Base-by-base conservation (phyloP, 2,329 filamentous ascomycete species). In the Lachnellula occidentalis region DNA sequence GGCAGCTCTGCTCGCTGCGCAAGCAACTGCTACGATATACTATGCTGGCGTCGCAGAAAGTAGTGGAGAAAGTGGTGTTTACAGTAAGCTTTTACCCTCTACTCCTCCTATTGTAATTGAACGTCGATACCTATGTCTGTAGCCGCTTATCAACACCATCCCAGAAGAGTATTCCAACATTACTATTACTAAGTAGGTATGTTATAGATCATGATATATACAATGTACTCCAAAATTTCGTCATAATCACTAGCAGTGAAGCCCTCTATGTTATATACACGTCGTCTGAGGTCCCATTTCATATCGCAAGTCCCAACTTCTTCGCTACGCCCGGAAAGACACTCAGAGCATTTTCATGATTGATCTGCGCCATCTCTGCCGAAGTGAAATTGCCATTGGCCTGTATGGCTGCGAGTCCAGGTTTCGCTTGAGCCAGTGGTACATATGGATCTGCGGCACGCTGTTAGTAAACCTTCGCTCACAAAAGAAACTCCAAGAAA, bases 1-100 rank as follows among this genome's bases (percentile, higher is more conserved):
- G 21, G 21, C 49, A 12, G 58, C 56, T 3, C 41, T 65, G n/a
- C 48, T 66, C 39, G 58, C 60, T 24, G 51, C 51, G n/a, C 50
- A 56, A 27, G 61, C 58, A 19, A 45, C 58, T 11, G 73, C 73
- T 5, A 76, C 72, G 2, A 76, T 78, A 58, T 76, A 71, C 61
- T 77, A 76, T 60, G 74, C 74, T 17, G 75, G 75, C 54, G 74
- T 78, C 14, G 72, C 74, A 6, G 74, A 76, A 59, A 76, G 73
- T 6, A 67, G 74, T 53, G 75, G 74, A 42, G 74, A 78, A 57
- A 77, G 77, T 59, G 75, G 74, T 31, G 74, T 73, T 2, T 76
- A 69, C 61, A 74, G 72, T 64, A 58, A 17, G 57, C 53, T 1
- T 31, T 34, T 8, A 3, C 27, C 5, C 0, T 9, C 12, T 21